Conservation (phyloP, 2,329 filamentous ascomycete genomes). For the Dryadomyces quercus-mongolicae region DNA sequence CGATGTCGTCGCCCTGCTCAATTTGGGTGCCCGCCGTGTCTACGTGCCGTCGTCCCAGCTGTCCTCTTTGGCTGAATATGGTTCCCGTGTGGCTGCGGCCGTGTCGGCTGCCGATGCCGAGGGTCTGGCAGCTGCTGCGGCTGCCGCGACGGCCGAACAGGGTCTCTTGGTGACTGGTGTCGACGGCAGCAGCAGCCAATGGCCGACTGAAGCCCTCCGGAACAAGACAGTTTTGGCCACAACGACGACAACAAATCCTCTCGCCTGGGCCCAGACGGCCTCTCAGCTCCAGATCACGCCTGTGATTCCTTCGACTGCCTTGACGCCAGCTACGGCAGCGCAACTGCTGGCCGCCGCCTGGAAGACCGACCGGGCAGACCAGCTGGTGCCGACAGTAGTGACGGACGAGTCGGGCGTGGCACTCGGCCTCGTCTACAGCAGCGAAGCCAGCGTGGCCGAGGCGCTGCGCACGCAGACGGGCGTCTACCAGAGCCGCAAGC, state of each 20-base stretch:
- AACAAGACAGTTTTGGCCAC: constrained; percentile 33
- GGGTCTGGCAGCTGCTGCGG: constrained; percentile 12
- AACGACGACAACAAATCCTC: constrained; percentile 22
- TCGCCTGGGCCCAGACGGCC: constrained; percentile 33
- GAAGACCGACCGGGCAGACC: constrained; percentile 70
- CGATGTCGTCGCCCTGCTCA: constrained; percentile 68
- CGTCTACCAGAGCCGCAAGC: constrained; percentile 92
- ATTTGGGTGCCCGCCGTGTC: constrained; percentile 73
- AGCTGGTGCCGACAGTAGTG: constrained; percentile 79
- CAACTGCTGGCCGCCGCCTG: constrained; percentile 64
- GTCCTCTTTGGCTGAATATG: constrained; percentile 39
- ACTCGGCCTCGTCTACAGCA: constrained; percentile 89
- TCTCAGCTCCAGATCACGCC: constrained; percentile 50
- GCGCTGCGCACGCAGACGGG: constrained; percentile 67
- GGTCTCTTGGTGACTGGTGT: constrained; percentile 43
- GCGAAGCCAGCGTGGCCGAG: constrained; percentile 76
- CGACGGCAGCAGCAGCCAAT: constrained; percentile 21
- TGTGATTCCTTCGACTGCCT: constrained; percentile 56
- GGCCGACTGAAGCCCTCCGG: constrained; percentile 31
- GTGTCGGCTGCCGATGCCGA: constrained; percentile 22
- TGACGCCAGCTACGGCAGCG: constrained; percentile 66
- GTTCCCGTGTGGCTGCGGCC: constrained; percentile 41
- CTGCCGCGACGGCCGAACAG: constrained; percentile 27
- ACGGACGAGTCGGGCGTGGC: constrained; percentile 77
- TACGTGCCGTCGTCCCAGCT: constrained; percentile 68